A percentile compares a stretch with the other conserved stretches of the same genome.
Conservation (phyloP, 2,329 filamentous ascomycete genomes). For the Exophiala mesophila region DNA sequence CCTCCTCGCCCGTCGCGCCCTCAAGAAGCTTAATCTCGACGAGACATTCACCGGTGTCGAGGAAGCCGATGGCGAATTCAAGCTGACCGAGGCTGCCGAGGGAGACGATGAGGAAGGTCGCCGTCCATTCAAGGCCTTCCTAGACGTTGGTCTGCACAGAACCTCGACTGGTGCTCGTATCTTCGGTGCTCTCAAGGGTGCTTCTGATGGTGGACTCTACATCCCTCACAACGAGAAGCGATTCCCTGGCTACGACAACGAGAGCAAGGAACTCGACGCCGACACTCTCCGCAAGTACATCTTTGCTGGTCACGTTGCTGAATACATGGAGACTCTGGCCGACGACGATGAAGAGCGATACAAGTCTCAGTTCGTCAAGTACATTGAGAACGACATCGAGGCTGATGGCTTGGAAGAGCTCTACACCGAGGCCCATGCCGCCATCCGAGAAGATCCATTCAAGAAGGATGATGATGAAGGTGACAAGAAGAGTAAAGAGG, state of each 20-base stretch:
- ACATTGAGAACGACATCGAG: slow-evolving; percentile 95
- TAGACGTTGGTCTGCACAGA: slow-evolving; percentile 94
- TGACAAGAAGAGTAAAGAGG: slow-evolving; percentile 92
- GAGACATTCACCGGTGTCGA: slow-evolving; percentile 92
- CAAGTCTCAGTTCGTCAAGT: slow-evolving; percentile 96
- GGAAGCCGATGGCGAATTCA: slow-evolving; percentile 95
- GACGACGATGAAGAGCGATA: slow-evolving; percentile 99
- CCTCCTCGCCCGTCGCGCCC: slow-evolving; percentile 89
- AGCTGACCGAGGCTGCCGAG: slow-evolving; percentile 89
- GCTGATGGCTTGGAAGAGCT: slow-evolving; percentile 95
- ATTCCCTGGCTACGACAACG: slow-evolving; percentile 97
- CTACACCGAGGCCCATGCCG: slow-evolving; percentile 89
- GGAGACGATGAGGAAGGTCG: slow-evolving; percentile 78
- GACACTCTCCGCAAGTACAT: slow-evolving; percentile 99
- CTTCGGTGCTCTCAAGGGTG: slow-evolving; percentile 99
- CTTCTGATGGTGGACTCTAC: slow-evolving; percentile 94
- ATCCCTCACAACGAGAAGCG: slow-evolving; percentile 99
- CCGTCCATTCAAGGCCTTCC: slow-evolving; percentile 98
- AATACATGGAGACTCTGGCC: slow-evolving; percentile 99
- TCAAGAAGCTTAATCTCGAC: slow-evolving; percentile 95
- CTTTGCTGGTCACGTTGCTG: slow-evolving; percentile 93
- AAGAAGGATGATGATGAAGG: slow-evolving; percentile 75
- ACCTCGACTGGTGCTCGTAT: slow-evolving; percentile 98
- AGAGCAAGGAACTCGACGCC: slow-evolving; percentile 94
- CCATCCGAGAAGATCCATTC: slow-evolving; percentile 96